phyloP scores from a whole-genome alignment of 2,329 filamentous ascomycete species.

The Myriosclerotinia duriaeana region DNA sequence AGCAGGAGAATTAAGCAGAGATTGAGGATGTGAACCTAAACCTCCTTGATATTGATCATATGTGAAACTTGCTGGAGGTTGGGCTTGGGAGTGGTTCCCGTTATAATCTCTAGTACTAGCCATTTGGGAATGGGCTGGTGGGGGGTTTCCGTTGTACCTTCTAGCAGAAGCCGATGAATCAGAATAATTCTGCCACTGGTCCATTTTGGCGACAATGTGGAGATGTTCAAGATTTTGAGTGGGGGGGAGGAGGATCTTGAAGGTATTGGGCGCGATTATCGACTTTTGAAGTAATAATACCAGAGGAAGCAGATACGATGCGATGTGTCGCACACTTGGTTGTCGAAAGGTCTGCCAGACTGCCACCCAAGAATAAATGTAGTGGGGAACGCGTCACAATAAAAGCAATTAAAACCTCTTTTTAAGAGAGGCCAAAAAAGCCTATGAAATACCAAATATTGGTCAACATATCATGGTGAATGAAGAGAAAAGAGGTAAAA shows the following conservation, averaged over 20 bases:
- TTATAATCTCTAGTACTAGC: constrained; percentile 48
- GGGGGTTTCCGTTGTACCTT: constrained; percentile 60
- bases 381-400: constrained; percentile 34
- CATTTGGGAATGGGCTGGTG: constrained; percentile 49
- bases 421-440: constrained; percentile 36
- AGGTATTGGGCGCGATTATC: constrained; percentile 22
- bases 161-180: constrained; percentile 62
- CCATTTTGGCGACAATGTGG: constrained; percentile 46
- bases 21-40: constrained; percentile 47
- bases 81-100: constrained; percentile 41
- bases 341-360: constrained; percentile 18
- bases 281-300: constrained; percentile 12
- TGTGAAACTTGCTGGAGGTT: constrained; percentile 60
- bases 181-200: constrained; percentile 68
- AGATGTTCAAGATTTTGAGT: constrained; percentile 32
- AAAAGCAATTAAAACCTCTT: constrained; percentile 29
- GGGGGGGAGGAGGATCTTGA: constrained; percentile 18
- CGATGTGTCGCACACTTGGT: constrained; percentile 19
- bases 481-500: neutral
- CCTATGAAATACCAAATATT: constrained; percentile 31
- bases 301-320: neutral
- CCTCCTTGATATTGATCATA: constrained; percentile 65
- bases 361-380: constrained; percentile 2
- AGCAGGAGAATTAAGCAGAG: constrained; percentile 59
- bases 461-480: constrained; percentile 39